Evolutionary conservation across 2,329 filamentous ascomycete genomes (phyloP), one percentile per base, ranked within the genome.

Genomic region (Ophiostoma sp.): DNA sequence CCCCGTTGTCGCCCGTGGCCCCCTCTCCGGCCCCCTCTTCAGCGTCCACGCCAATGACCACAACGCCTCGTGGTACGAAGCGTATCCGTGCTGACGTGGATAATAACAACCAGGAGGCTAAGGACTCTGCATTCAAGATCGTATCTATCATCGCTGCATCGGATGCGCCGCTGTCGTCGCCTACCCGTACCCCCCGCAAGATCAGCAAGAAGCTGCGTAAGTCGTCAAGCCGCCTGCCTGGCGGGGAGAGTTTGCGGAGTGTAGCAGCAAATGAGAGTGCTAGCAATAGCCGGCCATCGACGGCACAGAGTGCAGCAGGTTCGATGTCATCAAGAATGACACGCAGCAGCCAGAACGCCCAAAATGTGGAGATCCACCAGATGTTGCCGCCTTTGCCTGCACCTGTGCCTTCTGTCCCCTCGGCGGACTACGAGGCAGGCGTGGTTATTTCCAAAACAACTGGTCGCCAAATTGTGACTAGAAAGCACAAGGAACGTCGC

Each of bases 161-260:
- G 16, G 41, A 66, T 3, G 49, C 36, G 1, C 38, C 36, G 1
- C 75, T 71, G 18, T 67, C 49, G 38, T 64, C 68, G 7, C 69
- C 66, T 69, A 68, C 71, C 74, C 65, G 64, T 16, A 66, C 62
- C 11, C 65, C 69, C 0, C 73, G 74, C 63, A 80, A 78, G 71
- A 76, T 80, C 36, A 78, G 79, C 68, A 85, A 85, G 78, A 85
- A 84, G 75, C 76, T 86, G 65, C 82, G 85, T 68, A 83, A 83
- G 76, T 82, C 79, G 7, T 76, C 81, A 68, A 80, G 80, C n/a
- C 77, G 75, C 66, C 72, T 78, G 12, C 79, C 79, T 11, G 77
- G 82, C 70, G 78, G 42, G 12, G 64, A 55, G 45, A 65, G 27
- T 14, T 16, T 12, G 42, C 12, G 27, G 16, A 45, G 52, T 18